Evolutionary conservation across 441 rosid species (phyloP), one percentile per base, ranked within the genome.

Genomic region (Arabidopsis hybrid): DNA sequence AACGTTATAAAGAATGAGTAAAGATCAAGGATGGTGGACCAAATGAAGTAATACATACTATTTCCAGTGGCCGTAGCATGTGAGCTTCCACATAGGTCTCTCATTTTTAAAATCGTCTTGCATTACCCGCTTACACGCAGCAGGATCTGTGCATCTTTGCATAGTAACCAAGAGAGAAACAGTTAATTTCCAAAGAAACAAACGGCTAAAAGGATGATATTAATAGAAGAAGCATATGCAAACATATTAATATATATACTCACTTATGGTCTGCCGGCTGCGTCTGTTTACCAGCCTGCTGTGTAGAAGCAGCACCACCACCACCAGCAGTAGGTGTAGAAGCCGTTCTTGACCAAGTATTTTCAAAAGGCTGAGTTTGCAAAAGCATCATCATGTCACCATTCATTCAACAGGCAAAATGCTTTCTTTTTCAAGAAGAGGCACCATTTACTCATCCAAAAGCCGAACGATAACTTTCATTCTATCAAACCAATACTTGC

Each of bases 31-130:
- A 58, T 40, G 31, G 17, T 65, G 50, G 31, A 71, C 14, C 9
- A 58, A 71, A 65, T 9, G 11, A 26, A 62, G 42, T n/a, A 64
- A 72, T 66, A 57, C 88, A 81, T 85, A 95, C 99, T 82, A 76
- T 83, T 78, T 89, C 80, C 77, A 85, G 84, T 95, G 99, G 46
- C 86, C 81, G 53, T 95, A 95, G 81, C 99, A 91, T 7, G 99
- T 93, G 64, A 95, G 89, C 85, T 85, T 91, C 98, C 99, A 95
- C 78, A 89, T 78, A 10, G 98, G 97, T 72, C 88, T 88, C 87
- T 93, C 99, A 9, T 79, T 76, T 84, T 91, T 85, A 80, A 84
- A 87, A 85, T 95, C 99, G 56, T 95, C 92, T 61, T 46, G 67
- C 68, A 92, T 88, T 69, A 83, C 2, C 46, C 79, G 83, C 78